phyloP scores from a whole-genome alignment of 2,329 filamentous ascomycete species.

The Saccharata proteae region DNA sequence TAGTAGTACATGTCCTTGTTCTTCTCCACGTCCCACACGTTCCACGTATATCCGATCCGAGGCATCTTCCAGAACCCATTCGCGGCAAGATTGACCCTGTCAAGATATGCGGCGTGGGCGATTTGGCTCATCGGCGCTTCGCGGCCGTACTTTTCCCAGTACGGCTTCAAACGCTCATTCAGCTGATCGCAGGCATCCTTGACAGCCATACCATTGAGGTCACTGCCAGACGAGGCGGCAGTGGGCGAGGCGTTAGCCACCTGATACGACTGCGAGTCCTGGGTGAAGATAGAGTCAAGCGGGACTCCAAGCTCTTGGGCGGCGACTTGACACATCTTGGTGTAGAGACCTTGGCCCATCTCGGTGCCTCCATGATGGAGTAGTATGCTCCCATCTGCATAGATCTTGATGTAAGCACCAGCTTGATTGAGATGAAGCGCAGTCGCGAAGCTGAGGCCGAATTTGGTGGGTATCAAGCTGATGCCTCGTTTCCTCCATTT shows the following conservation, averaged over 20 bases:
- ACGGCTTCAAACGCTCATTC: constrained; percentile 74
- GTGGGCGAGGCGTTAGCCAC: constrained; percentile 84
- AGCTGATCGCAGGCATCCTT: constrained; percentile 83
- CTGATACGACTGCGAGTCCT: constrained; percentile 82
- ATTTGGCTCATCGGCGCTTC: constrained; percentile 72
- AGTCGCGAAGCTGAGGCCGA: constrained; percentile 83
- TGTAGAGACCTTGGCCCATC: constrained; percentile 94
- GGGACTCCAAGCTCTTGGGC: constrained; percentile 81
- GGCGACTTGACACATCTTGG: constrained; percentile 91
- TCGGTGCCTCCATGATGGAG: constrained; percentile 92
- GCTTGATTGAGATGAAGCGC: constrained; percentile 92
- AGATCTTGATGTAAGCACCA: constrained; percentile 84
- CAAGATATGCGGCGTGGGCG: constrained; percentile 83
- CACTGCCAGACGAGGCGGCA: constrained; percentile 83
- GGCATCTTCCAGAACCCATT: constrained; percentile 97
- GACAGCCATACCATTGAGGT: constrained; percentile 89
- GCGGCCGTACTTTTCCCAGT: constrained; percentile 67
- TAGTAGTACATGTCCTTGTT: constrained; percentile 78
- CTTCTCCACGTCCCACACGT: constrained; percentile 25
- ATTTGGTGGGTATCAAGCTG: constrained; percentile 83
- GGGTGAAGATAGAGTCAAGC: constrained; percentile 67
- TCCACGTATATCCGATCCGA: constrained; percentile 89
- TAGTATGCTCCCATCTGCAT: constrained; percentile 83
- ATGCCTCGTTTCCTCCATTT: constrained; percentile 89
- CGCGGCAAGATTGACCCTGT: constrained; percentile 85